Base-by-base conservation (phyloP, 345 rosid species). In the Mercurialis annua region DNA sequence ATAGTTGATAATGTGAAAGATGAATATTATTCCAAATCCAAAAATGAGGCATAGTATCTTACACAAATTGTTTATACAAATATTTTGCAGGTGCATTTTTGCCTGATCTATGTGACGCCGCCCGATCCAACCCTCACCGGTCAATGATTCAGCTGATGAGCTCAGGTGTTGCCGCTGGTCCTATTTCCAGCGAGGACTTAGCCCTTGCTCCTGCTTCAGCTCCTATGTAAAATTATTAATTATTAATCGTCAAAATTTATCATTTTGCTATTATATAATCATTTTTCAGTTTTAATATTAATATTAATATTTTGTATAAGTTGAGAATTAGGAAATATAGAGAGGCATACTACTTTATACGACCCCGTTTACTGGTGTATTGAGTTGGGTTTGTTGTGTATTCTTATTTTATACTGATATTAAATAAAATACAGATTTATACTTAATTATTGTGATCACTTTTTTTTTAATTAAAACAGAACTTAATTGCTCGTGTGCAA, bases 51-150 rank as follows among this genome's bases (percentile, higher is more conserved):
- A 11, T 30, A 43, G 61, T 54, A 33, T 71, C 17, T 75, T 17
- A 51, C 50, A 53, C 47, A 29, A 44, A 48, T 44, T 36, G 53
- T 6, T 44, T 46, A 30, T 24, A 38, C 26, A 29, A 21, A 42
- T 71, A n/a, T n/a, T n/a, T n/a, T n/a, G 82, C 85, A 94, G 99
- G 99, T 48, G 97, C 87, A 38, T 92, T 81, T 79, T 81, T 94
- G 81, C 98, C 98, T 6, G 92, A 89, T 52, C 80, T 94, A 0
- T 94, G 99, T 24, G 67, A 79, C 16, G 84, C 81, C 31, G 90
- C 83, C 12, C 78, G 89, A 15, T 62, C 53, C 69, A 84, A 86
- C 68, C 97, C 96, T 1, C 89, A 81, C 78, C 86, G 99, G 1
- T 81, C 86, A 4, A 87, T 92, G 99, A 12, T 81, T 20, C 92